Evolutionary conservation across 352 stramenopile species (phyloP).

Genomic region (Elongisporangium undulatum): DNA sequence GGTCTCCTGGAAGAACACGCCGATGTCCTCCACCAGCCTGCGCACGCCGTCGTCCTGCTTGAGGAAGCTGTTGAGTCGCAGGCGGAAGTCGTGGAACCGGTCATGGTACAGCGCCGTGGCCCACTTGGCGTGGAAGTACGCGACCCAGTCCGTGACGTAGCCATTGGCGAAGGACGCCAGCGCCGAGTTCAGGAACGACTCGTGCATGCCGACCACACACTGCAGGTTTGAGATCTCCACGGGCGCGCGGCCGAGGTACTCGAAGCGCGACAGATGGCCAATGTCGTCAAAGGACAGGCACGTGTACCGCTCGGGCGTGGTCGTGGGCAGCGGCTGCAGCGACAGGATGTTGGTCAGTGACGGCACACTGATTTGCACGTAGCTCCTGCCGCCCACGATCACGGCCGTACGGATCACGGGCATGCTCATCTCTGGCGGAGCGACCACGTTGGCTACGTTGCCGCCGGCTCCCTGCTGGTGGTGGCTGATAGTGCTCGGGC

Average conservation of each 20-base stretch:
- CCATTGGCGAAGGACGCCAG: constrained; percentile 64
- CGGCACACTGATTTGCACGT: constrained; percentile 72
- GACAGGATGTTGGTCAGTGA: constrained; percentile 61
- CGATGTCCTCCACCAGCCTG: constrained; percentile 56
- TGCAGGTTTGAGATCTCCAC: constrained; percentile 67
- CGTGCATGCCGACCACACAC: constrained; percentile 76
- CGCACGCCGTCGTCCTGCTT: constrained; percentile 69
- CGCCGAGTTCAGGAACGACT: constrained; percentile 84
- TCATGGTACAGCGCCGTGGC: constrained; percentile 70
- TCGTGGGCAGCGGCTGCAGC: constrained; percentile 55
- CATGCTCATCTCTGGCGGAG: constrained; percentile 67
- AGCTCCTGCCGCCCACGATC: constrained; percentile 47
- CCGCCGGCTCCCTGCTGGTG: too few species aligned
- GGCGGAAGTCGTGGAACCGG: constrained; percentile 69
- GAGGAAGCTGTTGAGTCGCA: constrained; percentile 46
- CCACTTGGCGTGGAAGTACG: constrained; percentile 82
- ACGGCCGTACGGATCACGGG: constrained; percentile 44
- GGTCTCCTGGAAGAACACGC: constrained; percentile 52
- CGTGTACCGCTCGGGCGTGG: constrained; percentile 34
- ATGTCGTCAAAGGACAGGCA: constrained; percentile 75
- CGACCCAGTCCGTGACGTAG: constrained; percentile 79
- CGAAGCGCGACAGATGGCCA: constrained; percentile 64
- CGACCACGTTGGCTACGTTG: constrained; percentile 17
- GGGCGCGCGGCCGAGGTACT: constrained; percentile 53
- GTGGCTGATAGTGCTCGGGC: neutral